Conservation (phyloP, 2,329 filamentous ascomycete species). For the Xylaria sp. region DNA sequence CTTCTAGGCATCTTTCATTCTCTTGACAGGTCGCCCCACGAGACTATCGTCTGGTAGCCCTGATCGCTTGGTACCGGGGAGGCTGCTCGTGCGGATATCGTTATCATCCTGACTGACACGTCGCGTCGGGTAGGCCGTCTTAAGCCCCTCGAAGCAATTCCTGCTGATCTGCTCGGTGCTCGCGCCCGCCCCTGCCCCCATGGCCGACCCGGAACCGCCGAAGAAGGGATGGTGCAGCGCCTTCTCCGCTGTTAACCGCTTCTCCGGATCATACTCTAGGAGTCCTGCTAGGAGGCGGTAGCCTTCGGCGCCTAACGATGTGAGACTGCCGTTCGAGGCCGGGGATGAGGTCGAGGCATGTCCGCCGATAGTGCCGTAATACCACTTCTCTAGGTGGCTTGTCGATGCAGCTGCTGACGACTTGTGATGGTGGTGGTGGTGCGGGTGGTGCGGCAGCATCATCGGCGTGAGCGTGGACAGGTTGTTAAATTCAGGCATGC, state of each 20-base stretch:
- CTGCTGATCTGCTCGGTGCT: slow-evolving; percentile 73
- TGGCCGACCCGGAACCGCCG: slow-evolving; percentile 26
- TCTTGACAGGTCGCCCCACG: slow-evolving; percentile 66
- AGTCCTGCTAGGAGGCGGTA: slow-evolving; percentile 83
- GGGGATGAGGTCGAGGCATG: slow-evolving; percentile 59
- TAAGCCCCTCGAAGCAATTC: slow-evolving; percentile 91
- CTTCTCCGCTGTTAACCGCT: slow-evolving; percentile 85
- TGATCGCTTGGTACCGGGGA: slow-evolving; percentile 91
- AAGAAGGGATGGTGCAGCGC: slow-evolving; percentile 95
- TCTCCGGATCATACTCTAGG: slow-evolving; percentile 91
- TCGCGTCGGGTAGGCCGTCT: slow-evolving; percentile 87
- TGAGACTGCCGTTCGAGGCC: slow-evolving; percentile 55
- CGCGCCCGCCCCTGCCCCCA: slow-evolving; percentile 13
- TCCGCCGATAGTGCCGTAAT: slow-evolving; percentile 74
- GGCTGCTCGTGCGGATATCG: slow-evolving; percentile 88
- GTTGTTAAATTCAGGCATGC: slow-evolving; percentile 88
- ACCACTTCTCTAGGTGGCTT: slow-evolving; percentile 79
- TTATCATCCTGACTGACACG: slow-evolving; percentile 95
- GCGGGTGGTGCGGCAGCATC: slow-evolving; percentile 49
- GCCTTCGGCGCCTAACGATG: slow-evolving; percentile 77
- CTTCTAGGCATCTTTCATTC: slow-evolving; percentile 63
- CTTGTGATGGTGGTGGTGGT: slow-evolving; percentile 44
- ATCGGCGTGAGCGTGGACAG: slow-evolving; percentile 67
- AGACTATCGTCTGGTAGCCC: slow-evolving; percentile 83
- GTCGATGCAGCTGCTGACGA: slow-evolving; percentile 50